These are phyloP conservation scores for Aspergillus pseudonomiae DNA, from an alignment of 2,329 filamentous ascomycete genomes.

Conservation along the genomic window DNA sequence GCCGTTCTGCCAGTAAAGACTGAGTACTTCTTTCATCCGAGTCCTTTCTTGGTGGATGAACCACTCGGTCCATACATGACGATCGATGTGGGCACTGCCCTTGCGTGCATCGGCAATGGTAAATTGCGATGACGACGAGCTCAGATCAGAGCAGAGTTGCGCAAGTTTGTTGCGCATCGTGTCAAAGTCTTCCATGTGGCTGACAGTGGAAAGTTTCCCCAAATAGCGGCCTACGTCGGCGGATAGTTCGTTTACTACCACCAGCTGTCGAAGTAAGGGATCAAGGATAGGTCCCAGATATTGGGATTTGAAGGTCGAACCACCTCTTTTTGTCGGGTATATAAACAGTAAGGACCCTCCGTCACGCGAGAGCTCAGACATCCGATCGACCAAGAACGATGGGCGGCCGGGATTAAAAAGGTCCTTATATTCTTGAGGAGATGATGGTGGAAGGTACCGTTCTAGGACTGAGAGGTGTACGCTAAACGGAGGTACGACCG, in stretches of 20 bases:
- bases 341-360: constrained; percentile 64
- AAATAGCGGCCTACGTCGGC: constrained; percentile 59
- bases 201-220: constrained; percentile 57
- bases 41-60: constrained; percentile 67
- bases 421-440: constrained; percentile 59
- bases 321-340: constrained; percentile 63
- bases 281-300: constrained; percentile 65
- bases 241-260: constrained; percentile 61
- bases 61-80: constrained; percentile 64
- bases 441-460: constrained; percentile 67
- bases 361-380: constrained; percentile 61
- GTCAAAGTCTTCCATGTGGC: constrained; percentile 58
- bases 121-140: constrained; percentile 43
- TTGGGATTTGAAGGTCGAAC: constrained; percentile 59
- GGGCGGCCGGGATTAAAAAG: constrained; percentile 59
- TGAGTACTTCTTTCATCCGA: constrained; percentile 56
- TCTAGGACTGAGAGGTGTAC: constrained; percentile 65
- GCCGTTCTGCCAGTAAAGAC: constrained; percentile 45
- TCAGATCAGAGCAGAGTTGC: constrained; percentile 43
- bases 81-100: constrained; percentile 54
- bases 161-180: constrained; percentile 49
- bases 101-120: constrained; percentile 54
- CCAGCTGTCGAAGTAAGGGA: constrained; percentile 61
- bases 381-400: constrained; percentile 63
- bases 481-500: constrained; percentile 62